phyloP scores from a whole-genome alignment of 164 flowering plant genomes.

The Magnolia officinalis region DNA sequence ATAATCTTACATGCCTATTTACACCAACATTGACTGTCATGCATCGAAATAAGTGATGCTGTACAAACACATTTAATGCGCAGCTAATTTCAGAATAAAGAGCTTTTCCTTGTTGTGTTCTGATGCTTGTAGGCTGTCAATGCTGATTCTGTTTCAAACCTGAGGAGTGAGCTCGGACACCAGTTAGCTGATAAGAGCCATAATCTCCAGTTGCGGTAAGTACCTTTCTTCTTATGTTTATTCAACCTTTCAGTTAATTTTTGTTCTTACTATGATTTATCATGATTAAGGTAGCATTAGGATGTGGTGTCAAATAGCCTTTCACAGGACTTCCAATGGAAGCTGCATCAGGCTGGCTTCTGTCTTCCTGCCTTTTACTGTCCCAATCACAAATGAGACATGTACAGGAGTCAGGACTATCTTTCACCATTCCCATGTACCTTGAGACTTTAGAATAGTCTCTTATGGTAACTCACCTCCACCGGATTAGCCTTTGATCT shows the following conservation, averaged over 20 bases:
- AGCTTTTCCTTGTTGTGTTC: neutral
- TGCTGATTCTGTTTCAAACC: slow-evolving; percentile 63
- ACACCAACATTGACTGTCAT: neutral
- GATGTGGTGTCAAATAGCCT: neutral
- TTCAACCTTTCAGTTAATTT: neutral
- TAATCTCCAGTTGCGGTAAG: slow-evolving; percentile 47
- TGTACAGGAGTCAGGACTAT: too few relatives aligned
- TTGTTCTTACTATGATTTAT: neutral
- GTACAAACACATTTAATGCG: neutral
- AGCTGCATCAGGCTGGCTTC: too few relatives aligned
- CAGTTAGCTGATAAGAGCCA: slow-evolving; percentile 73
- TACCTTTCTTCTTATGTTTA: neutral
- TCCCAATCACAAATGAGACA: too few relatives aligned
- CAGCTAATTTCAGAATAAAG: neutral
- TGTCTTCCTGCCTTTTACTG: too few relatives aligned
- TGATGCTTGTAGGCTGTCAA: slow-evolving; percentile 54
- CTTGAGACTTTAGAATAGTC: too few relatives aligned
- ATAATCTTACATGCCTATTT: neutral
- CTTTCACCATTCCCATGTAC: too few relatives aligned
- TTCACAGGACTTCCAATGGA: too few relatives aligned
- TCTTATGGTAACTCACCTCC: too few relatives aligned
- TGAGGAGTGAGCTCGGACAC: slow-evolving; percentile 89
- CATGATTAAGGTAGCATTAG: neutral
- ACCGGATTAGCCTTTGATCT: too few relatives aligned
- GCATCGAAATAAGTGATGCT: neutral